Evolutionary conservation across 192 early-diverging fungal species (phyloP).

Genomic region (Backusella parvicylindrica): DNA sequence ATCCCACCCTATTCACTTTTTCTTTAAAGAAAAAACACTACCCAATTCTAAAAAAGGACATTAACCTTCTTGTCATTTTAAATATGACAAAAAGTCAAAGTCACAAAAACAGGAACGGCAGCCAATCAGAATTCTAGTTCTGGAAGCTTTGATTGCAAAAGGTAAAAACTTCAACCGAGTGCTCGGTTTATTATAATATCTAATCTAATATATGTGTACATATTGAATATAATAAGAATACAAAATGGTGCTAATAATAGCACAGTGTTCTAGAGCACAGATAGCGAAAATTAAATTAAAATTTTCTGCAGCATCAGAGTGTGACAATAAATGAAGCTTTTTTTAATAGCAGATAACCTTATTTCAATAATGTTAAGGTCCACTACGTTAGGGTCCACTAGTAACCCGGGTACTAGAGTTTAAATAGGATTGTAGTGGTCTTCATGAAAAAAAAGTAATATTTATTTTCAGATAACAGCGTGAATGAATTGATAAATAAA

Average conservation of each 20-base stretch:
- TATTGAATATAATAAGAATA: neutral
- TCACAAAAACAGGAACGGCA: neutral
- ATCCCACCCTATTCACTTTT: no score
- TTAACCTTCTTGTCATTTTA: neutral
- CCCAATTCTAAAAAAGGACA: neutral
- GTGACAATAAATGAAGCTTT: neutral
- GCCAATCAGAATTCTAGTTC: neutral
- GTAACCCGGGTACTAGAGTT: no score
- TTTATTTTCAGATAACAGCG: no score
- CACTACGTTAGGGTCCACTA: no score
- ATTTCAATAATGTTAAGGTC: no score
- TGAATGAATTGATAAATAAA: no score
- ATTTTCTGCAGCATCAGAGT: neutral
- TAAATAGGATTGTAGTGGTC: no score
- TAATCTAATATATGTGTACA: neutral
- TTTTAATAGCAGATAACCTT: neutral
- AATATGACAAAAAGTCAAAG: neutral
- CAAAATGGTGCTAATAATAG: neutral
- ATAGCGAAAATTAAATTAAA: neutral
- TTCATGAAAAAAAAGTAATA: no score
- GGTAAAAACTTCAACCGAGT: neutral
- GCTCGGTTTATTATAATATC: neutral
- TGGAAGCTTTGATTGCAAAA: neutral
- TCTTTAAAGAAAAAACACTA: neutral
- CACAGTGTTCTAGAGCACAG: neutral